A percentile compares a stretch with the other conserved stretches of the same genome.
These are phyloP conservation scores for Lophiotrema nucula DNA, from an alignment of 495 filamentous ascomycete genomes.

Conservation along the genomic window DNA sequence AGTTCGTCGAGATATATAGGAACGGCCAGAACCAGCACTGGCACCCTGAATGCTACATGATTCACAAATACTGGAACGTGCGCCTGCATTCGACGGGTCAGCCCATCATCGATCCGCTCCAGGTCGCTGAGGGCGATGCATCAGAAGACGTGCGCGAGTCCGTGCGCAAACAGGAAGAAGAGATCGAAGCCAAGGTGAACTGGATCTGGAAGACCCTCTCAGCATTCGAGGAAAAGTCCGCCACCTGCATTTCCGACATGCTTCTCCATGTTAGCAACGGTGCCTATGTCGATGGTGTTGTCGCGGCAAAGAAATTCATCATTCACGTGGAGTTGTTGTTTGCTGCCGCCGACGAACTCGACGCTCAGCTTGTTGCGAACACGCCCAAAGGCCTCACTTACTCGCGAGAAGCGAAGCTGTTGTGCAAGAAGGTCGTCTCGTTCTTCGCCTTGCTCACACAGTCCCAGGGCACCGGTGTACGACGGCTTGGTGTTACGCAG, in stretches of 20 bases:
- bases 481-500: slow-evolving; percentile 92
- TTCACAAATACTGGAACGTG: slow-evolving; percentile 99
- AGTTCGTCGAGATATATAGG: slow-evolving; percentile 98
- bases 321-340: slow-evolving; percentile 94
- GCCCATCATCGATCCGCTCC: slow-evolving; percentile 46
- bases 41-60: slow-evolving; percentile 99
- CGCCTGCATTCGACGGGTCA: slow-evolving; percentile 64
- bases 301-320: slow-evolving; percentile 96
- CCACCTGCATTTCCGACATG: slow-evolving; percentile 99
- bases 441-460: slow-evolving; percentile 95
- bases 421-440: slow-evolving; percentile 98
- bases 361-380: slow-evolving; percentile 63
- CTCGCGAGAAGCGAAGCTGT: slow-evolving; percentile 88
- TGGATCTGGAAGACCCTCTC: slow-evolving; percentile 98
- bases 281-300: slow-evolving; percentile 88
- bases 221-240: slow-evolving; percentile 94
- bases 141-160: slow-evolving; percentile 70
- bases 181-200: slow-evolving; percentile 97
- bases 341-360: slow-evolving; percentile 79
- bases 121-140: slow-evolving; percentile 57
- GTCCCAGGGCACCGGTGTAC: slow-evolving; percentile 82
- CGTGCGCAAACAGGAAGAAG: slow-evolving; percentile 82
- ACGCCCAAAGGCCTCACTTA: slow-evolving; percentile 83
- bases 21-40: slow-evolving; percentile 98
- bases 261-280: slow-evolving; percentile 98